Percentiles rank a stretch among this genome's conserved stretches.
These are phyloP conservation scores for Xanthoconium purpureum DNA, from an alignment of 768 basidiomycete species.

Conservation along the genomic window DNA sequence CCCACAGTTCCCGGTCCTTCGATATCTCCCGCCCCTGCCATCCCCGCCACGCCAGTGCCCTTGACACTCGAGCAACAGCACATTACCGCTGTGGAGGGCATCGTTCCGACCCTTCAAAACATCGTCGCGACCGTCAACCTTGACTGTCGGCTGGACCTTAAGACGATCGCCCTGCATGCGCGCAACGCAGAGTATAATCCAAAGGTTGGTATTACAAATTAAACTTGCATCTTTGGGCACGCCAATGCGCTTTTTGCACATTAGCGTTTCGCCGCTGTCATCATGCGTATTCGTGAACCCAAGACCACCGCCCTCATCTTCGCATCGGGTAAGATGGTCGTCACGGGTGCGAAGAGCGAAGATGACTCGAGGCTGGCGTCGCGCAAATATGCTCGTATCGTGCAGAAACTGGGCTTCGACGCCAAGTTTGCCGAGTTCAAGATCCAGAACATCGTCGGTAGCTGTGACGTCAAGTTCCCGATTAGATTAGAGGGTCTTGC, in stretches of 20 bases:
- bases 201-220: conserved; percentile 77
- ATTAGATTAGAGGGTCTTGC: conserved; percentile 96
- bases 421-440: conserved; percentile 99
- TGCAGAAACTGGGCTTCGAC: conserved; percentile 98
- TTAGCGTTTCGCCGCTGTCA: conserved; percentile 99
- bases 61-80: conserved; percentile 89
- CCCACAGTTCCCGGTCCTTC: conserved; percentile 59
- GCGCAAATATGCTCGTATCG: conserved; percentile 98
- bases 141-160: conserved; percentile 93
- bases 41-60: conserved; percentile 66
- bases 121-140: conserved; percentile 99
- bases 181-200: conserved; percentile 99
- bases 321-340: conserved; percentile 99
- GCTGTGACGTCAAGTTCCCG: conserved; percentile 98
- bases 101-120: conserved; percentile 99
- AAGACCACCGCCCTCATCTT: conserved; percentile 99
- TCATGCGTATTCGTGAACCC: conserved; percentile 99
- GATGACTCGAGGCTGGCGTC: conserved; percentile 96
- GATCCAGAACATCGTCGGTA: conserved; percentile 98
- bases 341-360: conserved; percentile 98
- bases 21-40: conserved; percentile 46
- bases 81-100: conserved; percentile 95
- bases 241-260: conserved; percentile 60
- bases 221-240: conserved; percentile 39
- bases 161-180: conserved; percentile 97